Percentiles rank a stretch among this genome's conserved stretches.
Conservation (phyloP, 805 yeast genomes). For the Metschnikowia bowlesiae region DNA sequence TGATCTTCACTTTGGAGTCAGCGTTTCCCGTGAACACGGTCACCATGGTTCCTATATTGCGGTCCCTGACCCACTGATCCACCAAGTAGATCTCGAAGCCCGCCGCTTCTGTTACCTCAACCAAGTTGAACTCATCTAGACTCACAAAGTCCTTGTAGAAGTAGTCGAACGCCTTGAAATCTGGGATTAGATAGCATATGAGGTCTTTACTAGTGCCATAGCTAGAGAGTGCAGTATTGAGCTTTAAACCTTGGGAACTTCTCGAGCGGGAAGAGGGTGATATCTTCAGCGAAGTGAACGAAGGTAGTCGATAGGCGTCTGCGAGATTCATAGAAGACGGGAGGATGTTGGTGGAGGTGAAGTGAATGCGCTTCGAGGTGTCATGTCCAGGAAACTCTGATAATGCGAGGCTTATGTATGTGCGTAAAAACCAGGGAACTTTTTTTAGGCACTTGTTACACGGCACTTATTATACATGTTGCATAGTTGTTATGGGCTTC, state of each 20-base stretch:
- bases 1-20: conserved; percentile 56
- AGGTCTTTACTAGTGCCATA: conserved; percentile 13
- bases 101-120: conserved; percentile 44
- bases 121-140: conserved; percentile 33
- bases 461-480: too few species aligned
- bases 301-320: conserved; percentile 1
- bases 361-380: not conserved
- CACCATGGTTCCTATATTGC: conserved; percentile 63
- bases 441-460: too few species aligned
- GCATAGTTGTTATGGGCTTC: too few species aligned
- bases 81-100: conserved; percentile 91
- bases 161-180: conserved; percentile 48
- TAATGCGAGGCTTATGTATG: not conserved
- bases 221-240: not conserved
- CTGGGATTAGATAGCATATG: conserved; percentile 50
- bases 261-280: not conserved
- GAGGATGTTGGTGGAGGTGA: not conserved
- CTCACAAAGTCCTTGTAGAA: conserved; percentile 37
- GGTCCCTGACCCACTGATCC: conserved; percentile 87
- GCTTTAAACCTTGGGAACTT: not conserved
- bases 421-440: not conserved
- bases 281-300: not conserved
- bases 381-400: not conserved
- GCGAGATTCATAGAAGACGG: not conserved
- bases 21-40: conserved; percentile 84